Percentiles rank a stretch among this genome's conserved stretches.
phyloP scores from a whole-genome alignment of 192 early-diverging fungal genomes.

The Linnemannia zychae region DNA sequence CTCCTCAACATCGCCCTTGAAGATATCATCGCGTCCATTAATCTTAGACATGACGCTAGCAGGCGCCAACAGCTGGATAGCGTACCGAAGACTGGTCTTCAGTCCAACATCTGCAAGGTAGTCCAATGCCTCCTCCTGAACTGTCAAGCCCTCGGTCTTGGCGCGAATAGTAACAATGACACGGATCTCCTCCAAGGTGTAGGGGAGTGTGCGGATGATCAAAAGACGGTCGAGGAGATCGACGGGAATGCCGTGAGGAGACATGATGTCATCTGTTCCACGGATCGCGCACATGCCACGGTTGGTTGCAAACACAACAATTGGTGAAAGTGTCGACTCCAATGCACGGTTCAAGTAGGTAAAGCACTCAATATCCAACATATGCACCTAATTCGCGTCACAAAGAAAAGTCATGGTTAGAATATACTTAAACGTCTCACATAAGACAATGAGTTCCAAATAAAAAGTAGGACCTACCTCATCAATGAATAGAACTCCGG shows the following conservation, averaged over 20 bases:
- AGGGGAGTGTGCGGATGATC: constrained; percentile 96
- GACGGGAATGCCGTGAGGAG: constrained; percentile 96
- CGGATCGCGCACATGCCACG: constrained; percentile 88
- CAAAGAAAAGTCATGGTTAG: neutral
- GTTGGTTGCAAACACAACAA: constrained; percentile 99
- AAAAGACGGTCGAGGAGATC: constrained; percentile 96
- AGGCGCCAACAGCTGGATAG: constrained; percentile 95
- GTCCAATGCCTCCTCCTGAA: constrained; percentile 84
- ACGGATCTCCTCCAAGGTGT: constrained; percentile 90
- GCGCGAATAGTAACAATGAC: constrained; percentile 94
- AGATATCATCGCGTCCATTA: constrained; percentile 86
- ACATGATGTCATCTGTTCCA: constrained; percentile 82
- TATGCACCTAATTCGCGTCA: constrained; percentile 82
- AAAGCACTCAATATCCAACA: constrained; percentile 99
- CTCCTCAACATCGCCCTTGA: constrained; percentile 90
- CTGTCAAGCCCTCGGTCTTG: constrained; percentile 87
- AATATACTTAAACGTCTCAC: too few relatives aligned
- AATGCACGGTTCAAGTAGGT: constrained; percentile 98
- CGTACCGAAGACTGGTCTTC: constrained; percentile 92
- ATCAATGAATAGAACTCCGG: constrained; percentile 98
- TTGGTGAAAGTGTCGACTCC: constrained; percentile 94
- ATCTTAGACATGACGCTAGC: constrained; percentile 89
- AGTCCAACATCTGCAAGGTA: constrained; percentile 88
- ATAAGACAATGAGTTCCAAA: neutral
- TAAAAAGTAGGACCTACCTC: constrained; percentile 67